Base-by-base conservation (phyloP, 2,329 filamentous ascomycete species). In the Diplodia corticola region DNA sequence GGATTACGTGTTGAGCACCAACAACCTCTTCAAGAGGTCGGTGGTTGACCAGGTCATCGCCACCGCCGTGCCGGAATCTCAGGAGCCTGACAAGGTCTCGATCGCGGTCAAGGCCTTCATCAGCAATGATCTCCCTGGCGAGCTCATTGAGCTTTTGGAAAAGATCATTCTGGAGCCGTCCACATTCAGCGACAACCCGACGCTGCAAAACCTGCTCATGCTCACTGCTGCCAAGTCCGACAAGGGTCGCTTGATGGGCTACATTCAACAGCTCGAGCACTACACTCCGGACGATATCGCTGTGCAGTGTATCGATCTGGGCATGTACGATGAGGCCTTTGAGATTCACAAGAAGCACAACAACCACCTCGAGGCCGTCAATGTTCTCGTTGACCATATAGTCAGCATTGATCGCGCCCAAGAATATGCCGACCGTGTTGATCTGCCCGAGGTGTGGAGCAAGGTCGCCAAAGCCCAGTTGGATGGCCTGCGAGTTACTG, bases 111-210 rank as follows among this genome's bases (percentile, higher is more conserved):
- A 96, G 73, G 90, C 93, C 49, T 96, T 99, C 84, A 88, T 99
- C 63, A 89, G 90, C 70, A 91, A 91, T 66, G 95, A 99, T 75
- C 85, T 99, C 71, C 95, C 95, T 9, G 89, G 89, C 4, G 95
- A 99, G 82, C 86, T 99, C 61, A 98, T 99, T 73, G 96, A 99
- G 79, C 87, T 99, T 44, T 86, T 99, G 20, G 96, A 99, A 84
- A 99, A 98, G 88, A 99, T 99, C 71, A 94, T 99, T 35, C 84
- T 99, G n/a, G 95, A 99, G 83, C 96, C 95, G n/a, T 96, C 94
- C 4, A 92, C 92, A 5, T 99, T 99, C 84, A 97, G 92, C 73
- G 96, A 99, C 81, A 99, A 99, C 80, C 88, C 92, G 74, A 97
- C 92, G 77, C 84, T 99, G 67, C 96, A 99, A 80, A 99, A 99